Percentiles rank a stretch among this genome's conserved stretches.
These are phyloP conservation scores for Termitomyces sp. DNA, from an alignment of 768 basidiomycete species.

Conservation along the genomic window DNA sequence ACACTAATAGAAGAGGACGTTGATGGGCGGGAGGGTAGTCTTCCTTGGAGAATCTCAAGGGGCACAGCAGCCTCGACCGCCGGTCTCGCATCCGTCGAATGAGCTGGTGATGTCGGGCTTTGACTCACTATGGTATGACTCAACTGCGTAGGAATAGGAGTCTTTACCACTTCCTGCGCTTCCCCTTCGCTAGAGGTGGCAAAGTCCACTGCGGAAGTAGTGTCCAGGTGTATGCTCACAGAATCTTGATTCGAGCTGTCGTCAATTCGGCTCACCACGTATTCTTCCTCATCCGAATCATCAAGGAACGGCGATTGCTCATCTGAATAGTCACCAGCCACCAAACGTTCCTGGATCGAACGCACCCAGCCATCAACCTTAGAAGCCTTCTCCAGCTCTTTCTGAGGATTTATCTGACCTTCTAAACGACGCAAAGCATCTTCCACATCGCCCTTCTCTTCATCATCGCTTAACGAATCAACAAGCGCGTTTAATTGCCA, in stretches of 20 bases:
- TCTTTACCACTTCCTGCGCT: slow-evolving; percentile 15
- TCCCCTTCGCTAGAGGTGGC: slow-evolving; percentile 2
- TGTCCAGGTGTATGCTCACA: slow-evolving; percentile 1
- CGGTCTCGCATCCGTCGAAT: slow-evolving; percentile 39
- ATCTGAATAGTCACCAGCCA: slow-evolving; percentile 56
- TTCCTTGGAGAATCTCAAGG: slow-evolving; percentile 58
- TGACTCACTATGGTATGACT: slow-evolving; percentile 21
- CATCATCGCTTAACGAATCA: slow-evolving; percentile 70
- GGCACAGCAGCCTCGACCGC: slow-evolving; percentile 59
- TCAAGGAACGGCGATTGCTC: slow-evolving; percentile 56
- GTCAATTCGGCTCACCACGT: slow-evolving; percentile 11
- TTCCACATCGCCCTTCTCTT: slow-evolving; percentile 75
- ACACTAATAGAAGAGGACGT: slow-evolving; percentile 11
- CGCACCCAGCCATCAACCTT: slow-evolving; percentile 85
- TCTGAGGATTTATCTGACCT: slow-evolving; percentile 75
- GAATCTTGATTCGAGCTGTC: slow-evolving; percentile 9
- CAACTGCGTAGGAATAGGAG: slow-evolving; percentile 29
- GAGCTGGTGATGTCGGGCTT: slow-evolving; percentile 24
- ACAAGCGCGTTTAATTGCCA: slow-evolving; percentile 83
- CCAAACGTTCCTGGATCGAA: slow-evolving; percentile 62
- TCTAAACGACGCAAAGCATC: slow-evolving; percentile 77
- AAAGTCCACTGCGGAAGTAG: background rate
- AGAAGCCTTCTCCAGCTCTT: slow-evolving; percentile 61
- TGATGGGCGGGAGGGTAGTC: slow-evolving; percentile 33
- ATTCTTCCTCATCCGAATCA: slow-evolving; percentile 29